These are phyloP conservation scores for Litchi chinensis DNA, from an alignment of 345 rosid genomes.

Conservation along the genomic window DNA sequence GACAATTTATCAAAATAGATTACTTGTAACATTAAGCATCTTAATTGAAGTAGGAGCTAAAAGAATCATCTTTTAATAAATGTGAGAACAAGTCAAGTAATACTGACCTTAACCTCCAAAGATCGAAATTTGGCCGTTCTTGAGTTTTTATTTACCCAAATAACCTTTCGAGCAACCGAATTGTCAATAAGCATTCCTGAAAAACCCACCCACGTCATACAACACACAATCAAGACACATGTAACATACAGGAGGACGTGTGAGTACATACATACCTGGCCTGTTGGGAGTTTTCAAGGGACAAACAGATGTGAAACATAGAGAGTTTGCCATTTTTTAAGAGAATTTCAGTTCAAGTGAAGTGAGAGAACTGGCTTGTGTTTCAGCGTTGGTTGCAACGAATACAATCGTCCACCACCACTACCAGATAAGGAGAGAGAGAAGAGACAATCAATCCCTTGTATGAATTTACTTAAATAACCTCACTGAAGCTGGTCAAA, in stretches of 20 bases:
- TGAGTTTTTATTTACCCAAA: constrained; percentile 40
- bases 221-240: neutral
- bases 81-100: neutral
- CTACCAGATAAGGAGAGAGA: constrained; percentile 44
- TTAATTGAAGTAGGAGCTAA: neutral
- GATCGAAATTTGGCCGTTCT: constrained; percentile 48
- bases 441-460: neutral
- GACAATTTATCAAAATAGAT: neutral
- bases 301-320: constrained; percentile 38
- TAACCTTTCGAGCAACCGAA: constrained; percentile 45
- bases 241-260: neutral
- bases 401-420: neutral
- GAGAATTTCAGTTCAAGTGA: constrained; percentile 5
- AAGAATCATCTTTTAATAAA: neutral
- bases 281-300: constrained; percentile 36
- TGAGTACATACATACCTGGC: constrained; percentile 37
- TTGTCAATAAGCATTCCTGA: constrained; percentile 40
- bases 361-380: neutral
- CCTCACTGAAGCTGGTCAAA: constrained; percentile 26
- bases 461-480: constrained; percentile 24
- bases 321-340: constrained; percentile 41
- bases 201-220: neutral
- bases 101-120: constrained; percentile 63
- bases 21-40: constrained; percentile 1
- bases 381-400: constrained; percentile 24